phyloP scores from a whole-genome alignment of 768 basidiomycete genomes.

The Leccinum arenicola region DNA sequence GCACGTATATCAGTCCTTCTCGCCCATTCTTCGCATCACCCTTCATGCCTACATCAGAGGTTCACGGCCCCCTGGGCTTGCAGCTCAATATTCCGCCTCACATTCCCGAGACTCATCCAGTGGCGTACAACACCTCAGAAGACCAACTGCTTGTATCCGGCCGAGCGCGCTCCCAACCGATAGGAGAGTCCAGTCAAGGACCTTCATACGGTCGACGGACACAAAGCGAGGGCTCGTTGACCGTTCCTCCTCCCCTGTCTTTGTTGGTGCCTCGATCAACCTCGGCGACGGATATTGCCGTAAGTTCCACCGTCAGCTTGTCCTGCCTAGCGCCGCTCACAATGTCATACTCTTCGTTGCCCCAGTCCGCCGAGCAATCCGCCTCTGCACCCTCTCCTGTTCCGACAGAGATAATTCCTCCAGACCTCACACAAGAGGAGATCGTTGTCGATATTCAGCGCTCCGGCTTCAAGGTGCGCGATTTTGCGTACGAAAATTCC shows the following conservation, averaged over 20 bases:
- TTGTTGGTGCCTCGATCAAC: constrained; percentile 3
- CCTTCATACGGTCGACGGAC: constrained; percentile 20
- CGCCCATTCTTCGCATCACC: background rate
- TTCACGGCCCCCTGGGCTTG: constrained; percentile 22
- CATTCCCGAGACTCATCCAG: constrained; percentile 6
- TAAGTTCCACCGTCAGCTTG: constrained; percentile 8
- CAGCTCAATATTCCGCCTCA: constrained; percentile 17
- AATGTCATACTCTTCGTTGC: background rate
- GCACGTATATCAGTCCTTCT: background rate
- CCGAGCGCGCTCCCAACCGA: constrained; percentile 21
- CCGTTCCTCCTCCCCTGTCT: constrained; percentile 11
- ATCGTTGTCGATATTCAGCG: constrained; percentile 32
- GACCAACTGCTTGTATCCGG: constrained; percentile 7
- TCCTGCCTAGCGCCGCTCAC: constrained; percentile 6
- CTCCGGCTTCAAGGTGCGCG: constrained; percentile 31
- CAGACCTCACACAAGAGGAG: constrained; percentile 32
- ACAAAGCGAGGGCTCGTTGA: constrained; percentile 25
- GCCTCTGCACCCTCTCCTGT: constrained; percentile 31
- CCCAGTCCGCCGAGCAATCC: constrained; percentile 13
- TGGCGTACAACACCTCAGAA: constrained; percentile 11
- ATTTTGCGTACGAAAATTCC: constrained; percentile 27
- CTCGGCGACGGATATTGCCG: constrained; percentile 22
- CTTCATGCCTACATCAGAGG: constrained; percentile 21
- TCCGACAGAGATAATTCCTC: constrained; percentile 32
- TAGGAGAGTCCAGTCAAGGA: constrained; percentile 25